A percentile compares a stretch with the other conserved stretches of the same genome.
phyloP scores from a whole-genome alignment of 495 filamentous ascomycete species.

The Umbilicaria muhlenbergii region DNA sequence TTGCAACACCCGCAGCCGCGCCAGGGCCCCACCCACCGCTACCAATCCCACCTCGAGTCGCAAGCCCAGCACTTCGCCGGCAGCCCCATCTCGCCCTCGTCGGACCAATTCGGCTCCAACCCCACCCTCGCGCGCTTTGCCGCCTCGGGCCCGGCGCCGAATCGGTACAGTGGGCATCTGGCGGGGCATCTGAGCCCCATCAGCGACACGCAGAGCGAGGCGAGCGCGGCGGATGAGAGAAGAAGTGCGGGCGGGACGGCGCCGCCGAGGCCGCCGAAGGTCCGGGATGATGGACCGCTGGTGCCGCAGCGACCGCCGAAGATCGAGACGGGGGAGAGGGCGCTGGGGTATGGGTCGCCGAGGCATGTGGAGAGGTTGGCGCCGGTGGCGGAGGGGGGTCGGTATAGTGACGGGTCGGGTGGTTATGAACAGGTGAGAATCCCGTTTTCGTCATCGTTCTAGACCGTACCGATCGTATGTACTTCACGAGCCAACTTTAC shows the following conservation, averaged over 20 bases:
- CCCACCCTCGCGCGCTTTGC: constrained; percentile 29
- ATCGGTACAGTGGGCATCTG: constrained; percentile 24
- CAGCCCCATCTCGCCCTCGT: constrained; percentile 48
- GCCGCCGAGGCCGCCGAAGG: constrained; percentile 36
- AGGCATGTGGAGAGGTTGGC: constrained; percentile 24
- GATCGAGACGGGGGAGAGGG: constrained; percentile 22
- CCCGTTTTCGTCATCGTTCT: background rate
- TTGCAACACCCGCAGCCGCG: constrained; percentile 84
- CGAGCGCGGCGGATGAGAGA: constrained; percentile 16
- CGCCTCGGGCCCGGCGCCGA: constrained; percentile 16
- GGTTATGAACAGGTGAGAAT: constrained; percentile 25
- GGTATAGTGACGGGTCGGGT: constrained; percentile 8
- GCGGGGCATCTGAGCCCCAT: constrained; percentile 35
- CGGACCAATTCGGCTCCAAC: constrained; percentile 58
- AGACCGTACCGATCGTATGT: background rate
- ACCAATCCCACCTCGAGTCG: constrained; percentile 64
- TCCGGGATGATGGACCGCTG: constrained; percentile 36
- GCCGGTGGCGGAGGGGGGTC: constrained; percentile 5
- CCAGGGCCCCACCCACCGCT: constrained; percentile 64
- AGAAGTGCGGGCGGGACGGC: constrained; percentile 9
- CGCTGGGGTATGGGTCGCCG: constrained; percentile 19
- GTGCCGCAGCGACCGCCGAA: constrained; percentile 33
- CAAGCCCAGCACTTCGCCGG: constrained; percentile 53
- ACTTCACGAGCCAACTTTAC: background rate
- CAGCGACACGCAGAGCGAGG: constrained; percentile 34